A percentile compares a stretch with the other conserved stretches of the same genome.
These are phyloP conservation scores for Oryza punctata DNA, from an alignment of 176 grass and related monocot genomes.

Conservation along the genomic window DNA sequence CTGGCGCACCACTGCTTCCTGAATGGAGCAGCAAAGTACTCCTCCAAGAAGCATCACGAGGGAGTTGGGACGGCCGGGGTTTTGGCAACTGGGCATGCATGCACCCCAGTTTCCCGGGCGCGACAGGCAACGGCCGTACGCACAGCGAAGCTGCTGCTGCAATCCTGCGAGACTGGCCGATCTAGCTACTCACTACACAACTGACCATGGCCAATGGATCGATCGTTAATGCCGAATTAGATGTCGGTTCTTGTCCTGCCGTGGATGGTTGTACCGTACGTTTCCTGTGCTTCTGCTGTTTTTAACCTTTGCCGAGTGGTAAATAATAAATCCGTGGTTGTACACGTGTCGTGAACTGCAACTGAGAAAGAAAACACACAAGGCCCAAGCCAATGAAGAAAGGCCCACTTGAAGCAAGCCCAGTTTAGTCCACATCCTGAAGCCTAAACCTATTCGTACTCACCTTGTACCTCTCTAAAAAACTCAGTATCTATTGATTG, in stretches of 20 bases:
- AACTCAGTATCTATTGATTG: not conserved
- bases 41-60: conserved; percentile 3
- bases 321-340: not conserved
- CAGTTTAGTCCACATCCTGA: not conserved
- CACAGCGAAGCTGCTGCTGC: not conserved
- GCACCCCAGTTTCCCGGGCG: not conserved
- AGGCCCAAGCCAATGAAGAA: not conserved
- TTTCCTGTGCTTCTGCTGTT: not conserved
- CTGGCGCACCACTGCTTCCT: not conserved
- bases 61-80: not conserved
- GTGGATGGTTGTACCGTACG: not conserved
- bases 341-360: not conserved
- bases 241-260: not conserved
- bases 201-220: not conserved
- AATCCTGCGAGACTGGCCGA: not conserved
- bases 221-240: not conserved
- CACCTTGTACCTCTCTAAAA: too few species aligned
- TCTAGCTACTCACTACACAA: not conserved
- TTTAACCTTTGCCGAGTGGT: not conserved
- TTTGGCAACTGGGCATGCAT: not conserved
- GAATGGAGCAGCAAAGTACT: conserved; percentile 18
- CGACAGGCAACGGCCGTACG: not conserved
- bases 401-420: not conserved
- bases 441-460: not conserved
- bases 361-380: not conserved